Evolutionary conservation across 169 alveolate species (phyloP).

Genomic region (Babesia ovis): DNA sequence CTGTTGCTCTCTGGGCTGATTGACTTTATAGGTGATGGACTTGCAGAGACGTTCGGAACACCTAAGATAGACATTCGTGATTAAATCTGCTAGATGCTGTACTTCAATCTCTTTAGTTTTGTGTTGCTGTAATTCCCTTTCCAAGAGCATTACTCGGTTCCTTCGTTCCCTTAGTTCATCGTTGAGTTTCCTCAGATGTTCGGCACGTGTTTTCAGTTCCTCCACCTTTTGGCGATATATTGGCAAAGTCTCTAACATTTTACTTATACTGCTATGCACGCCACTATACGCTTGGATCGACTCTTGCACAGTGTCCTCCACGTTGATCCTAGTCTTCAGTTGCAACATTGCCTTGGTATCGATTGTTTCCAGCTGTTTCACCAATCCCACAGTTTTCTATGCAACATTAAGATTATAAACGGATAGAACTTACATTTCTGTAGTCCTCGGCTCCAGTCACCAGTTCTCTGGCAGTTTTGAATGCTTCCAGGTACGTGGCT

Average conservation of each 20-base stretch:
- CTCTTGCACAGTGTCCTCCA: background rate
- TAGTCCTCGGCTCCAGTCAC: background rate
- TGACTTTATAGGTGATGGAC: constrained; percentile 7
- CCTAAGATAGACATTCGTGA: constrained; percentile 27
- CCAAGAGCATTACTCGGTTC: background rate
- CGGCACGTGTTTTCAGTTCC: constrained; percentile 1
- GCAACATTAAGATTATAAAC: background rate
- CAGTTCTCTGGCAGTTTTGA: constrained; percentile 12
- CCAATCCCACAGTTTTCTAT: constrained; percentile 26
- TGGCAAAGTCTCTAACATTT: background rate
- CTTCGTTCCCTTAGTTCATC: constrained; percentile 12
- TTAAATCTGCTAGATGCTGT: constrained; percentile 24
- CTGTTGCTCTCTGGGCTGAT: background rate
- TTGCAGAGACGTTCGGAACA: constrained; percentile 16
- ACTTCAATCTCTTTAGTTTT: constrained; percentile 5
- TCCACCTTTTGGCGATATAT: constrained; percentile 6
- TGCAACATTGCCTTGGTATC: constrained; percentile 11
- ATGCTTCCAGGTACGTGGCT: background rate
- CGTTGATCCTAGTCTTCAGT: constrained; percentile 1
- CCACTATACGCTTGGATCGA: background rate
- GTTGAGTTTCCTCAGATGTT: background rate
- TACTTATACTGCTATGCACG: background rate
- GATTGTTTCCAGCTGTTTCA: background rate
- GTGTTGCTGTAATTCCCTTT: background rate
- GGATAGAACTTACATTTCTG: background rate